These are phyloP conservation scores for Barnettozyma botsteinii DNA, from an alignment of 805 yeast species.

Conservation along the genomic window DNA sequence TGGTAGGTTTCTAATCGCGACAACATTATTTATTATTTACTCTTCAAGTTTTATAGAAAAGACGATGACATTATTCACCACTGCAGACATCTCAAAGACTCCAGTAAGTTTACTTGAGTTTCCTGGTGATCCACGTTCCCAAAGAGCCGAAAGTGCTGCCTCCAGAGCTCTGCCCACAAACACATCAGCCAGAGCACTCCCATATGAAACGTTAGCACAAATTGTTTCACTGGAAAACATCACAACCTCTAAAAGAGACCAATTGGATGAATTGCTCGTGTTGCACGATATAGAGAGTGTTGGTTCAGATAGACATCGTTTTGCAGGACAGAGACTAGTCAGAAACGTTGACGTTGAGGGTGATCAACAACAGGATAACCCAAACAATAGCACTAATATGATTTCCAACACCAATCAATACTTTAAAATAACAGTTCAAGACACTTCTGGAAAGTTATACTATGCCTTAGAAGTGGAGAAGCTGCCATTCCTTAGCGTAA, in stretches of 20 bases:
- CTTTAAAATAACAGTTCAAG: conserved; percentile 56
- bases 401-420: conserved; percentile 23
- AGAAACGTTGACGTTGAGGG: conserved; percentile 46
- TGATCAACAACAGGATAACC: conserved; percentile 18
- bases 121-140: conserved; percentile 17
- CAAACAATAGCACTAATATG: background rate
- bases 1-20: too few species aligned
- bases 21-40: background rate
- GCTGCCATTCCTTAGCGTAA: conserved; percentile 38
- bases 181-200: conserved; percentile 1
- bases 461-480: conserved; percentile 56
- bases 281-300: conserved; percentile 53
- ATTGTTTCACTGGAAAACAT: conserved; percentile 51
- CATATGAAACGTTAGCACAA: conserved; percentile 40
- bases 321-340: conserved; percentile 26
- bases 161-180: conserved; percentile 2
- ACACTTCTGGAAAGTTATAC: conserved; percentile 41
- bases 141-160: conserved; percentile 15
- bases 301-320: conserved; percentile 48
- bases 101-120: conserved; percentile 4
- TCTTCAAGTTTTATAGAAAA: background rate
- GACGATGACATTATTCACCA: conserved; percentile 6
- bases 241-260: conserved; percentile 43
- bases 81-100: conserved; percentile 14
- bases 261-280: conserved; percentile 49